Evolutionary conservation across 805 yeast species (phyloP), one percentile per base, ranked within the genome.

Genomic region (Yamadazyma olivae): DNA sequence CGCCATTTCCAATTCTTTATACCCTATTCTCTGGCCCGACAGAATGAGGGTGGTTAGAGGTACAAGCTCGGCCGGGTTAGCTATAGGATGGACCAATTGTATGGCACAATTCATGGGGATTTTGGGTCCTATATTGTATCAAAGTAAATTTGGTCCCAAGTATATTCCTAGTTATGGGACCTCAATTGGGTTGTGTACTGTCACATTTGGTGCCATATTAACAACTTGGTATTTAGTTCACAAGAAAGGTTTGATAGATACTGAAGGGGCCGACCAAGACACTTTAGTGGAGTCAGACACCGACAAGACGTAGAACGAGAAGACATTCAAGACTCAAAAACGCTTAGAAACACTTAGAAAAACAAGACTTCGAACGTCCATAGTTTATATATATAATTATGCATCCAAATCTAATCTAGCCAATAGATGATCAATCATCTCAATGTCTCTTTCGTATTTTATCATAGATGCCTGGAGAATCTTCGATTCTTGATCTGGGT

Each of bases 361-460:
- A n/a, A n/a, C n/a, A n/a, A n/a, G n/a, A n/a, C 23, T 20, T 10
- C 7, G 23, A 20, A 20, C 12, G 20, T 7, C 6, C 6, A 17
- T 27, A 15, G 20, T 7, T 27, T 14, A 9, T 14, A 16, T 6
- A 27, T 29, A 9, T 9, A 17, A 20, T 21, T 41, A 59, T 18
- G 67, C 68, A 27, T 58, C 63, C 33, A 62, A 55, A 9, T 49
- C 43, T 28, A 61, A 45, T 2, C 44, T 55, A 3, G 48, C 55
- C 29, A 62, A 47, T 35, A 61, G 40, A 30, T 29, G 25, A 33
- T 62, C 65, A 16, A 62, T 53, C 40, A 57, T 44, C 18, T 49
- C 59, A 20, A 54, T 48, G 31, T 62, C 67, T 17, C 49, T 36
- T 2, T 59, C 56, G 36, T 56, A 57, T 24, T 17, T 26, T 19